phyloP scores from a whole-genome alignment of 331 rosid species.

The Malus hybrid region DNA sequence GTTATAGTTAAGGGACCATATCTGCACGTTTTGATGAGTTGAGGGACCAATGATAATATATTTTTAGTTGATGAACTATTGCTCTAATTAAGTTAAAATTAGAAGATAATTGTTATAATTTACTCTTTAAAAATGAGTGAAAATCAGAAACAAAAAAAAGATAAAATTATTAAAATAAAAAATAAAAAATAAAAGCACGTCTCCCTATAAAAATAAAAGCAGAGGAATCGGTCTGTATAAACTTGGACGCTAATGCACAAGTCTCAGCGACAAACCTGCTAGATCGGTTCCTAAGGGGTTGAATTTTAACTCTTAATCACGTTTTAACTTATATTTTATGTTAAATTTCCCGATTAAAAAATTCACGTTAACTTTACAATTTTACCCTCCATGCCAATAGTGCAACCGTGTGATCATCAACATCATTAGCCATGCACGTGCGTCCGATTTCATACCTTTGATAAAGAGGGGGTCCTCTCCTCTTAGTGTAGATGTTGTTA shows the following conservation, averaged over 20 bases:
- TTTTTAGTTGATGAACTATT: no score
- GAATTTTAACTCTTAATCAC: slow-evolving; percentile 22
- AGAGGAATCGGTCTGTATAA: slow-evolving; percentile 26
- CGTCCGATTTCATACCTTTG: neutral
- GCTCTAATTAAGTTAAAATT: no score
- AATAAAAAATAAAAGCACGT: neutral
- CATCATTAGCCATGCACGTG: slow-evolving; percentile 17
- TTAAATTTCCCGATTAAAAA: neutral
- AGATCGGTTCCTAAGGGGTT: slow-evolving; percentile 45
- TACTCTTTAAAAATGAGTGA: neutral
- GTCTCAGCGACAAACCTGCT: slow-evolving; percentile 43
- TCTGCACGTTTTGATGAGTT: no score
- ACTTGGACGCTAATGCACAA: slow-evolving; percentile 37
- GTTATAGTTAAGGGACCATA: no score
- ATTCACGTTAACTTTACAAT: neutral
- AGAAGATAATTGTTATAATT: neutral
- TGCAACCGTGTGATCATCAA: slow-evolving; percentile 7
- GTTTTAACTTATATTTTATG: neutral
- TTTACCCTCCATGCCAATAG: slow-evolving; percentile 7
- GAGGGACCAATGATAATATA: no score
- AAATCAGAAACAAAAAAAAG: neutral
- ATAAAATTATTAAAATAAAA: neutral
- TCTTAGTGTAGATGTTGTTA: no score
- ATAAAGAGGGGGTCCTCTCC: neutral
- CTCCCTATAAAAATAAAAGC: slow-evolving; percentile 23